A percentile compares a stretch with the other conserved stretches of the same genome.
Conservation (phyloP, 768 basidiomycete genomes). For the Hortiboletus campestris region DNA sequence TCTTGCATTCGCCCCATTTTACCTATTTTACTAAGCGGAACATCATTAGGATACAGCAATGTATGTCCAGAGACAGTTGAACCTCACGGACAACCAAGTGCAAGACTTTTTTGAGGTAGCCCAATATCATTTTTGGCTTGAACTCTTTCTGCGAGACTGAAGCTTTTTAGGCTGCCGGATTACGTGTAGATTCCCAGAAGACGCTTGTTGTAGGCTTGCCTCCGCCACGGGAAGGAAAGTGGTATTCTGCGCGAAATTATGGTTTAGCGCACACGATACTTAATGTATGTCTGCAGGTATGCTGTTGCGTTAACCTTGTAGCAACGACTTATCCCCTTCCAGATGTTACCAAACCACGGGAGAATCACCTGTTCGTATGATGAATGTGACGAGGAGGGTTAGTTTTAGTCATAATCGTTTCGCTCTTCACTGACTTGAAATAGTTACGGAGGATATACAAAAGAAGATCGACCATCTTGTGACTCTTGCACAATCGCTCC, state of each 20-base stretch:
- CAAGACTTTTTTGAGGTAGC: constrained; percentile 49
- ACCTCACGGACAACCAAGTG: constrained; percentile 36
- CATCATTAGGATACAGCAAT: constrained; percentile 39
- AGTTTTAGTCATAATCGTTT: neutral
- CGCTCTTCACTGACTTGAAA: constrained; percentile 1
- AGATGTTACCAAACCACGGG: constrained; percentile 46
- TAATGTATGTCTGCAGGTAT: constrained; percentile 37
- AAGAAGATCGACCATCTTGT: constrained; percentile 42
- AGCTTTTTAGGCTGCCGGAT: constrained; percentile 36
- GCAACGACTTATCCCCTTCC: neutral
- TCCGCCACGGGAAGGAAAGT: constrained; percentile 34
- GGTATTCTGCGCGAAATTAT: constrained; percentile 41
- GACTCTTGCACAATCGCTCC: constrained; percentile 37
- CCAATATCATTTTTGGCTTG: neutral
- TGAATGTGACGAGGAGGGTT: constrained; percentile 22
- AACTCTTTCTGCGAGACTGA: neutral
- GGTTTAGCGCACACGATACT: constrained; percentile 42
- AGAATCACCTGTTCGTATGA: constrained; percentile 28
- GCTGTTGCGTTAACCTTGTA: neutral
- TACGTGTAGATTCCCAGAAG: constrained; percentile 39
- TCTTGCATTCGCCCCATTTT: neutral
- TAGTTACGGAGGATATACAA: constrained; percentile 36
- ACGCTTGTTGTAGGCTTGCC: constrained; percentile 47
- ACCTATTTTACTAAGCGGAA: neutral
- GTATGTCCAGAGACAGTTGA: constrained; percentile 43